Conservation (phyloP, 176 grass and related monocot genomes). For the Zoysia japonica region DNA sequence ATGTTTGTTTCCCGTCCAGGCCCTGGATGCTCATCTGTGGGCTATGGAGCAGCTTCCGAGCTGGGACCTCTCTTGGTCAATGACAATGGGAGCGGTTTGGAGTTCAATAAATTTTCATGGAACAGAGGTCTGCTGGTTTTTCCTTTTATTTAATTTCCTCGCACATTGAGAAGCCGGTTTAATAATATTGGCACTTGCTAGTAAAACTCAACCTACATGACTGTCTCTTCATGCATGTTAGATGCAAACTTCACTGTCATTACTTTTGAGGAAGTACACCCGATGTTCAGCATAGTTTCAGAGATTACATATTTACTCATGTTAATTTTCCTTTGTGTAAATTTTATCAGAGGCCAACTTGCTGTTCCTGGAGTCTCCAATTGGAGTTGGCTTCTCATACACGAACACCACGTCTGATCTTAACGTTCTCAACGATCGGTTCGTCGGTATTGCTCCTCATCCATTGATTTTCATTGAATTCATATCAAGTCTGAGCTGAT, state of each 20-base stretch:
- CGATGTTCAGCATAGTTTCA: background rate
- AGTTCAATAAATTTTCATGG: slow-evolving; percentile 87
- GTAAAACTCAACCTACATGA: background rate
- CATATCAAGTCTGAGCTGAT: background rate
- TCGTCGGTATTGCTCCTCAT: slow-evolving; percentile 36
- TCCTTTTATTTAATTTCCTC: background rate
- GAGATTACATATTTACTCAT: slow-evolving; percentile 7
- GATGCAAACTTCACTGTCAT: background rate
- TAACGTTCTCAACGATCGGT: slow-evolving; percentile 20
- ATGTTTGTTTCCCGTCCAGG: slow-evolving; percentile 29
- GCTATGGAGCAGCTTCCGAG: slow-evolving; percentile 80
- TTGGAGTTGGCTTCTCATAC: slow-evolving; percentile 54
- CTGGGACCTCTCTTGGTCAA: slow-evolving; percentile 68
- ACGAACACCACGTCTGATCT: slow-evolving; percentile 42
- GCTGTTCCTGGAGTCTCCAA: slow-evolving; percentile 47
- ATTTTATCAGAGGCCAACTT: slow-evolving; percentile 35
- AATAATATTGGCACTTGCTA: background rate
- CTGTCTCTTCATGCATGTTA: slow-evolving; percentile 15
- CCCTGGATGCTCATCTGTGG: slow-evolving; percentile 85
- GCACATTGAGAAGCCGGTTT: background rate
- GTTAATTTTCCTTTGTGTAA: background rate
- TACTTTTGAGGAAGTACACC: background rate
- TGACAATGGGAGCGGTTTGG: slow-evolving; percentile 57
- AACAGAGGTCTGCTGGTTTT: slow-evolving; percentile 51
- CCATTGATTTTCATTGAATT: background rate